Evolutionary conservation across 192 early-diverging fungal genomes (phyloP).

Genomic region (Gonapodya sp.): DNA sequence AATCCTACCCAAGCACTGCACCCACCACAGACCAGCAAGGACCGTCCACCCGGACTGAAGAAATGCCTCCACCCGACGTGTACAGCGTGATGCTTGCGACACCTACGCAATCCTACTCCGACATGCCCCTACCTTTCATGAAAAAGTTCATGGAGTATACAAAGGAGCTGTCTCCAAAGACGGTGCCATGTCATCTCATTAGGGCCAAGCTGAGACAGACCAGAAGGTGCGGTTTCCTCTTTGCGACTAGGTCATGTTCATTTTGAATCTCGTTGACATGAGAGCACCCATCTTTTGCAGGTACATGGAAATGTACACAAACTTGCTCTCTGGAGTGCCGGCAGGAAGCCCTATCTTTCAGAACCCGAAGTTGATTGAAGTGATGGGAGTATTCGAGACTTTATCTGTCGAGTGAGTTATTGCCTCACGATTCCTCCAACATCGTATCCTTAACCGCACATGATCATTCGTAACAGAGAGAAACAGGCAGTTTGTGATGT

Average conservation of each 20-base stretch:
- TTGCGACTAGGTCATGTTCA: too few relatives aligned
- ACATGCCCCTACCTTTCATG: neutral
- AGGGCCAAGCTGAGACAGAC: neutral
- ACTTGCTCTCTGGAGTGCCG: neutral
- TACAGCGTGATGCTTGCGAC: neutral
- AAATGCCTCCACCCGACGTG: neutral
- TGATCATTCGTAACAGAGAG: neutral
- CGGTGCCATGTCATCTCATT: neutral
- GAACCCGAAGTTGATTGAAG: neutral
- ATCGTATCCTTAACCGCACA: neutral
- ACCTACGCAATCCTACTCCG: neutral
- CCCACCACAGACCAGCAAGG: too few relatives aligned
- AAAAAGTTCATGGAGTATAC: neutral
- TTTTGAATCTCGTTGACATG: too few relatives aligned
- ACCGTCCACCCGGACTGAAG: neutral
- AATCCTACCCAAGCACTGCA: too few relatives aligned
- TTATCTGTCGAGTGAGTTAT: neutral
- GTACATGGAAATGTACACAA: neutral
- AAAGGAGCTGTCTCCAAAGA: neutral
- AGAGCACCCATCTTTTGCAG: too few relatives aligned
- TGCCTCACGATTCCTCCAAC: neutral
- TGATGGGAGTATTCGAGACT: neutral
- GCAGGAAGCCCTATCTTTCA: neutral
- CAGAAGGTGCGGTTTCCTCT: too few relatives aligned
- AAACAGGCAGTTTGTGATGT: neutral